These are phyloP conservation scores for Calocybe cyanea DNA, from an alignment of 768 basidiomycete species.

Conservation along the genomic window DNA sequence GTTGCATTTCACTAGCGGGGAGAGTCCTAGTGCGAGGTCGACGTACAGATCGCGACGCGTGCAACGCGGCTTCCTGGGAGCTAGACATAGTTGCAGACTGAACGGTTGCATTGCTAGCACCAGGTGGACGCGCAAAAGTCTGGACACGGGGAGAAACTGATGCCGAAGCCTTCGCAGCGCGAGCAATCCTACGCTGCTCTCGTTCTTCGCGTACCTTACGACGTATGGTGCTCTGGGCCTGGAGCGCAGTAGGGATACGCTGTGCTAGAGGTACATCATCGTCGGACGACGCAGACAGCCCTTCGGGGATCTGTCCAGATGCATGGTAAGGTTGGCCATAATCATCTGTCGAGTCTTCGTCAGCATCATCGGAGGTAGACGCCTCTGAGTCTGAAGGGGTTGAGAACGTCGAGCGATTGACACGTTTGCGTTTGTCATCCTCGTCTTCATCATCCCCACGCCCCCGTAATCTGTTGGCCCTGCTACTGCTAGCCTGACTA, in stretches of 20 bases:
- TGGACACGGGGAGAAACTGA: slow-evolving; percentile 22
- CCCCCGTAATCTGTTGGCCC: slow-evolving; percentile 36
- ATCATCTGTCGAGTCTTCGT: slow-evolving; percentile 37
- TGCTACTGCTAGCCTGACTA: slow-evolving; percentile 22
- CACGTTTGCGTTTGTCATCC: slow-evolving; percentile 18
- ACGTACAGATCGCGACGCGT: slow-evolving; percentile 26
- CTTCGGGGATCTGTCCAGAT: slow-evolving; percentile 4
- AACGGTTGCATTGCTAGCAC: slow-evolving; percentile 20
- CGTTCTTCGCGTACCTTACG: slow-evolving; percentile 67
- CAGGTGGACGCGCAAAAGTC: slow-evolving; percentile 34
- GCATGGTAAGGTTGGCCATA: slow-evolving; percentile 27
- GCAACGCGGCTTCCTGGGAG: slow-evolving; percentile 35
- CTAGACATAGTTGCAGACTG: slow-evolving; percentile 21
- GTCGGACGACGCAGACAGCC: slow-evolving; percentile 36
- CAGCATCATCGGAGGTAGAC: slow-evolving; percentile 39
- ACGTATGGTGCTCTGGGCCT: slow-evolving; percentile 78
- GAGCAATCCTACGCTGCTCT: slow-evolving; percentile 50
- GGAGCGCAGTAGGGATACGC: slow-evolving; percentile 77
- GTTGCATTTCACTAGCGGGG: slow-evolving; percentile 31
- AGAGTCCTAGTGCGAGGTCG: slow-evolving; percentile 44
- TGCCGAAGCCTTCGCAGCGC: slow-evolving; percentile 27
- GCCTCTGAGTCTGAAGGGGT: slow-evolving; percentile 29
- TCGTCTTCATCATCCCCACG: slow-evolving; percentile 32
- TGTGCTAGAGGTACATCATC: slow-evolving; percentile 86
- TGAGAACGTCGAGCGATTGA: slow-evolving; percentile 27